Conservation (phyloP, 805 yeast species). For the Candida namnaoensis region DNA sequence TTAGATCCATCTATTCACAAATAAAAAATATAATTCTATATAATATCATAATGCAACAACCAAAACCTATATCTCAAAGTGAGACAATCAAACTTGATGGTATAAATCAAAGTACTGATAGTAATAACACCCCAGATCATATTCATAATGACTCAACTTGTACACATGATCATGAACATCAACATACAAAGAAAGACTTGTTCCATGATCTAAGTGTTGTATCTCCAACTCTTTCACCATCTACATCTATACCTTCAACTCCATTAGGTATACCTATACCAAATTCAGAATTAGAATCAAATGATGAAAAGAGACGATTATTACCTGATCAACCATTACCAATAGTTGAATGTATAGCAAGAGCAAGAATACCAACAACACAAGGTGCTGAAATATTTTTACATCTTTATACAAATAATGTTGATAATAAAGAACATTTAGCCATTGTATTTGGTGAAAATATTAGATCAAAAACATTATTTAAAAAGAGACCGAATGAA, state of each 20-base stretch:
- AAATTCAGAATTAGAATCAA: constrained; percentile 1
- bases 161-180: too few species aligned
- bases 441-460: constrained; percentile 96
- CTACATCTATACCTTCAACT: constrained; percentile 14
- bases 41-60: too few species aligned
- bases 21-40: too few species aligned
- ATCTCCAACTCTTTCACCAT: constrained; percentile 30
- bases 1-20: too few species aligned
- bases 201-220: constrained; percentile 11
- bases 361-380: constrained; percentile 96
- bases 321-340: constrained; percentile 53
- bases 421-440: constrained; percentile 88
- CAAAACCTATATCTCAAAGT: too few species aligned
- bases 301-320: constrained; percentile 23
- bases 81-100: too few species aligned
- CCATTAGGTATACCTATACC: constrained; percentile 17
- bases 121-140: too few species aligned
- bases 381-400: constrained; percentile 90
- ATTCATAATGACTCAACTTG: too few species aligned
- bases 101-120: too few species aligned
- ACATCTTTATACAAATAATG: constrained; percentile 78
- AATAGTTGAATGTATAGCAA: constrained; percentile 73
- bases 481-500: constrained; percentile 53
- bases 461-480: constrained; percentile 71
- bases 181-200: too few species aligned